phyloP scores from a whole-genome alignment of 2,329 filamentous ascomycete species.

The Anisogramma anomala region DNA sequence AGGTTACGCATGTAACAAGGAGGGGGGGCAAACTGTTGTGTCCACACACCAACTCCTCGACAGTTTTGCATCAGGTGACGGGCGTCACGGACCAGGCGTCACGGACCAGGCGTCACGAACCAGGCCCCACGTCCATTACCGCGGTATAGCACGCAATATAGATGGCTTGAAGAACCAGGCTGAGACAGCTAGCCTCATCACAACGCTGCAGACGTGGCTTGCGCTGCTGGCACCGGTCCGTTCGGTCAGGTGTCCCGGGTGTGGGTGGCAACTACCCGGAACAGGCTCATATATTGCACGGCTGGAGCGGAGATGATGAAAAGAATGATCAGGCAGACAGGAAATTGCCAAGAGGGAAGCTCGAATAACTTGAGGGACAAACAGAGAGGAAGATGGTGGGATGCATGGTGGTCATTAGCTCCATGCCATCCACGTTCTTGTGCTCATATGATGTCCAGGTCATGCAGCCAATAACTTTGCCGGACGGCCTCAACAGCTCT shows the following conservation, averaged over 20 bases:
- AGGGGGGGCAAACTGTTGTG: neutral
- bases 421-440: neutral
- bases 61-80: neutral
- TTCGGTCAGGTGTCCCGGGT: conserved; percentile 1
- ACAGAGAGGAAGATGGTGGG: neutral
- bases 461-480: conserved; percentile 11
- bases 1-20: neutral
- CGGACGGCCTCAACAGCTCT: neutral
- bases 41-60: neutral
- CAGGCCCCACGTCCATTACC: neutral
- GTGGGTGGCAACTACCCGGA: neutral
- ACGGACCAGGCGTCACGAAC: no score
- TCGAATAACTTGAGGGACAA: no score
- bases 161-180: neutral
- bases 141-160: neutral
- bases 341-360: no score
- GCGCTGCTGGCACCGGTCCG: conserved; percentile 1
- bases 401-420: neutral
- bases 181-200: conserved; percentile 8
- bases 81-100: neutral
- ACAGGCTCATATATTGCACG: neutral
- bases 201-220: conserved; percentile 1
- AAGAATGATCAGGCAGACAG: no score
- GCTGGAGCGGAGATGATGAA: no score
- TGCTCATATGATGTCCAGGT: conserved; percentile 9